Evolutionary conservation across 768 basidiomycete genomes (phyloP).

Genomic region (Serendipita vermifera): DNA sequence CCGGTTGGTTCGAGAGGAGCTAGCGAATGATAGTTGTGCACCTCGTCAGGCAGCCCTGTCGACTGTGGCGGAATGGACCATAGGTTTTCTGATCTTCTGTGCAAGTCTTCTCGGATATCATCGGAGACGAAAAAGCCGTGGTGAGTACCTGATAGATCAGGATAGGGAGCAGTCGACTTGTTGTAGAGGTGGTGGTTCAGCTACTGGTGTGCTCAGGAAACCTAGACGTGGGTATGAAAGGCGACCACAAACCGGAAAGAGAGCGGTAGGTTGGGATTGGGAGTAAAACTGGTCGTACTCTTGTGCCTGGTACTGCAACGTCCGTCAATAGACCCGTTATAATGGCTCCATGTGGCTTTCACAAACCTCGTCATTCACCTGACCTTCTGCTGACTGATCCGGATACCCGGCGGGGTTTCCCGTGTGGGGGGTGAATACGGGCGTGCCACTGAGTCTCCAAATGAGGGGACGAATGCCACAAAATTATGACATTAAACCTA

Average conservation of each 20-base stretch:
- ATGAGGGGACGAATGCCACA: too few species aligned
- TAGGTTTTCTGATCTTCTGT: conserved; percentile 34
- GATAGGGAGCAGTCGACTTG: conserved; percentile 43
- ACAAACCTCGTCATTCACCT: too few species aligned
- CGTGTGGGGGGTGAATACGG: too few species aligned
- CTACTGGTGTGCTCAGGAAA: conserved; percentile 28
- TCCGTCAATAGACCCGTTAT: too few species aligned
- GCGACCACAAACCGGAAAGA: conserved; percentile 7
- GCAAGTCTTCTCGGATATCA: conserved; percentile 47
- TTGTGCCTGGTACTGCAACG: too few species aligned
- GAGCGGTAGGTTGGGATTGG: conserved; percentile 11
- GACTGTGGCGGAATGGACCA: conserved; percentile 29
- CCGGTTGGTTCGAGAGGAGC: conserved; percentile 55
- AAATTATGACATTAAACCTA: too few species aligned
- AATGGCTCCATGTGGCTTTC: too few species aligned
- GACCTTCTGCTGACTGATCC: too few species aligned
- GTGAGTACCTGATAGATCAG: conserved; percentile 33
- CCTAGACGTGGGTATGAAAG: conserved; percentile 3
- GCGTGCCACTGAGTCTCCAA: too few species aligned
- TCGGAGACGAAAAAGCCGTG: conserved; percentile 74
- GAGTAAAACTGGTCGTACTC: conserved; percentile 63
- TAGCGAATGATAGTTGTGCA: conserved; percentile 84
- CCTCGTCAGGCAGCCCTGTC: conserved; percentile 62
- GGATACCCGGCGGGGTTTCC: too few species aligned
- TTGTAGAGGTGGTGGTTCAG: conserved; percentile 91